Evolutionary conservation across 345 rosid species (phyloP).

Genomic region (Moricandia arvensis): DNA sequence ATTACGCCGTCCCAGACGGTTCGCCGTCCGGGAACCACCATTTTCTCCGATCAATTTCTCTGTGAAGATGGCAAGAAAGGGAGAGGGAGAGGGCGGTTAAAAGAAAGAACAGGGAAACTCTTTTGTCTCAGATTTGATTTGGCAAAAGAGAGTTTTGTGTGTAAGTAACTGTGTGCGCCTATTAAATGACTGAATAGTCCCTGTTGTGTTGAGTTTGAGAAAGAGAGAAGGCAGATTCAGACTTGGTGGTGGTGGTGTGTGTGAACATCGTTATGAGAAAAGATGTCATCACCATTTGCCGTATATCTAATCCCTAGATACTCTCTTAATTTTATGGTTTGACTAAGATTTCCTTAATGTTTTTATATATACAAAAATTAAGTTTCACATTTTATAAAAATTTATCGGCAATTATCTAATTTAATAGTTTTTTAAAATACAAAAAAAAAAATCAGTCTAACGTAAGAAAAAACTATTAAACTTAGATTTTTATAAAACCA

Average conservation of each 20-base stretch:
- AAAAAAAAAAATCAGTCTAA: too few species aligned
- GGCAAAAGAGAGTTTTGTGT: neutral
- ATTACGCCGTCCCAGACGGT: slow-evolving; percentile 63
- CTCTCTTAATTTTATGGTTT: too few species aligned
- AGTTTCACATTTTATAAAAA: too few species aligned
- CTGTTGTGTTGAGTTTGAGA: neutral
- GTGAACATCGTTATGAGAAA: neutral
- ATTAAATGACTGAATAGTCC: neutral
- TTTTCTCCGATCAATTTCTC: slow-evolving; percentile 10
- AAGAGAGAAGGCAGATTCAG: neutral
- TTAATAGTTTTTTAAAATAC: too few species aligned
- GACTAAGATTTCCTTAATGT: too few species aligned
- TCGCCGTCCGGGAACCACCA: slow-evolving; percentile 42
- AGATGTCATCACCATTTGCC: too few species aligned
- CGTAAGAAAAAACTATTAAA: too few species aligned
- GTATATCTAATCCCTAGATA: too few species aligned
- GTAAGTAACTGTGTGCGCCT: neutral
- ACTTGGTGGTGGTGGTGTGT: neutral
- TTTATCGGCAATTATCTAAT: too few species aligned
- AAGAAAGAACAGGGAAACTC: neutral
- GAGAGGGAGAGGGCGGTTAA: slow-evolving; percentile 24
- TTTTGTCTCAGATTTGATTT: slow-evolving; percentile 28
- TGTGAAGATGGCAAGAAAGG: neutral
- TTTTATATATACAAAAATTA: too few species aligned
- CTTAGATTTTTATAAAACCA: too few species aligned